Percentiles rank a stretch among this genome's conserved stretches.
These are phyloP conservation scores for Umbelopsis sp. DNA, from an alignment of 371 early-diverging fungal species.

Conservation along the genomic window DNA sequence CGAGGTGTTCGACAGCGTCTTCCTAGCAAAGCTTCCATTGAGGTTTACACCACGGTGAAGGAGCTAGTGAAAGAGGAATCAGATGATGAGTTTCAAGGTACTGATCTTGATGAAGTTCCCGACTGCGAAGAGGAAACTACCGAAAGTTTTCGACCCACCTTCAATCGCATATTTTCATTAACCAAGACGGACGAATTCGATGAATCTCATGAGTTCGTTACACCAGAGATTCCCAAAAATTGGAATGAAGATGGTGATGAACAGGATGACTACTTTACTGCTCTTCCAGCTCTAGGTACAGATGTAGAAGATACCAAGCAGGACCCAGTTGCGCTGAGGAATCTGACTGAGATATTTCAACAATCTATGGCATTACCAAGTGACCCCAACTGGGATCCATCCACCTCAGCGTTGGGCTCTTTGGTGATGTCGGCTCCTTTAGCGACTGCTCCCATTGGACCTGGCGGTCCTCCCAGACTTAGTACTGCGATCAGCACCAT, in stretches of 20 bases:
- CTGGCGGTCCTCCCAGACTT: neutral
- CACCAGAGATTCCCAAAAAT: neutral
- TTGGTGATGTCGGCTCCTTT: neutral
- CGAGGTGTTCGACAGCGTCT: conserved; percentile 40
- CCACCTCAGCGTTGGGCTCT: neutral
- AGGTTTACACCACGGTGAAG: conserved; percentile 61
- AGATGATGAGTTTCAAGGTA: conserved; percentile 54
- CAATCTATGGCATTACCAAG: neutral
- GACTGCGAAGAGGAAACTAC: conserved; percentile 45
- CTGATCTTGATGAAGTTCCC: conserved; percentile 40
- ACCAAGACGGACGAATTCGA: conserved; percentile 67
- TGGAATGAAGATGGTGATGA: conserved; percentile 3
- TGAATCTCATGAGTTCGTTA: conserved; percentile 36
- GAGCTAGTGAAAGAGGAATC: conserved; percentile 59
- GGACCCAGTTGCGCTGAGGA: neutral
- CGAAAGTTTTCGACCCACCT: conserved; percentile 5
- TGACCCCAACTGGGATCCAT: neutral
- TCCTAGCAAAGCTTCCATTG: conserved; percentile 55
- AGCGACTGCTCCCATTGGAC: neutral
- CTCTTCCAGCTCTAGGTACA: neutral
- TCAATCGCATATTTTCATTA: conserved; percentile 52
- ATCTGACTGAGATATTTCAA: neutral
- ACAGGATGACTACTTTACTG: conserved; percentile 1
- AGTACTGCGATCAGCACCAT: neutral
- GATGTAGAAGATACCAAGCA: neutral